A percentile compares a stretch with the other conserved stretches of the same genome.
phyloP scores from a whole-genome alignment of 2,329 filamentous ascomycete genomes.

The Phyllosticta capitalensis region DNA sequence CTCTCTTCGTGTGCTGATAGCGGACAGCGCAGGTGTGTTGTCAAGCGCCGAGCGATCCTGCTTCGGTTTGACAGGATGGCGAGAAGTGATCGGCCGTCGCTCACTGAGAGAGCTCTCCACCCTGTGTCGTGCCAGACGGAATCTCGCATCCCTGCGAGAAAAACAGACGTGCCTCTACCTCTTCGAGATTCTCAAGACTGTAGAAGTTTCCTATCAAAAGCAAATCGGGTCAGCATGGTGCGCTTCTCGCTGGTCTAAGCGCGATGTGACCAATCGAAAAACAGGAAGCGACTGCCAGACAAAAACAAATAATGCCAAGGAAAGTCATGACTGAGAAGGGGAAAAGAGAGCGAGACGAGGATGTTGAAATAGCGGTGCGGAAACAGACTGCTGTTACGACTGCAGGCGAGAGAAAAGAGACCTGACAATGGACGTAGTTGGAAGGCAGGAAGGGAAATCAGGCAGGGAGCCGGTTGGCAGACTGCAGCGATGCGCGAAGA shows the following conservation, averaged over 20 bases:
- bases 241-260: background rate
- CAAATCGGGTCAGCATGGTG: slow-evolving; percentile 3
- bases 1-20: background rate
- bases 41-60: background rate
- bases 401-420: background rate
- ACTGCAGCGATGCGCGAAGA: background rate
- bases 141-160: slow-evolving; percentile 78
- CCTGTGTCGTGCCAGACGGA: background rate
- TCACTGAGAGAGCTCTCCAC: background rate
- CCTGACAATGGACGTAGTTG: background rate
- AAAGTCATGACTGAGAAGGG: background rate
- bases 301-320: background rate
- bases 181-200: slow-evolving; percentile 73
- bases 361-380: background rate
- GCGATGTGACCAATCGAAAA: background rate
- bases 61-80: background rate
- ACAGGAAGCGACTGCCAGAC: background rate
- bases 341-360: background rate
- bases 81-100: background rate
- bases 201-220: slow-evolving; percentile 71
- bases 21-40: background rate
- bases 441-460: background rate
- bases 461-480: background rate
- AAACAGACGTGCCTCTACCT: slow-evolving; percentile 67
- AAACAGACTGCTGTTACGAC: background rate